Evolutionary conservation across 352 stramenopile genomes (phyloP).

Genomic region (Discostella stelligera): DNA sequence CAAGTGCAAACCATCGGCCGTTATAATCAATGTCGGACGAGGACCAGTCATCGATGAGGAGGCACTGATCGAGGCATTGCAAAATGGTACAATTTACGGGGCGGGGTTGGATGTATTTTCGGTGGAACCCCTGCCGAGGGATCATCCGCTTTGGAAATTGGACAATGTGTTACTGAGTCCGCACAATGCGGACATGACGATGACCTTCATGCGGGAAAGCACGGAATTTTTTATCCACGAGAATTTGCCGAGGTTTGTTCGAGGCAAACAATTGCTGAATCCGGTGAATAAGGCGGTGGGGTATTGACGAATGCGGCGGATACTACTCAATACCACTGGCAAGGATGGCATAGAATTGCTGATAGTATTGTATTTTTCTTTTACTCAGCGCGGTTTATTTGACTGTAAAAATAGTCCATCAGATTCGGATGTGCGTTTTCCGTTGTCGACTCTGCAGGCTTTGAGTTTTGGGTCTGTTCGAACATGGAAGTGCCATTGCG

Average conservation of each 20-base stretch:
- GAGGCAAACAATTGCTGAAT: slow-evolving; percentile 63
- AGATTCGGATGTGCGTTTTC: slow-evolving; percentile 21
- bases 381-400: slow-evolving; percentile 16
- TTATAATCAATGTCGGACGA: slow-evolving; percentile 85
- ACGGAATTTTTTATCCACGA: slow-evolving; percentile 82
- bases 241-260: slow-evolving; percentile 72
- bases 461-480: neutral
- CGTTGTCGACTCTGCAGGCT: neutral
- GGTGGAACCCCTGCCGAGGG: slow-evolving; percentile 77
- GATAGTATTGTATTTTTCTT: neutral
- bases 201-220: slow-evolving; percentile 79
- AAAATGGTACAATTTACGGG: slow-evolving; percentile 69
- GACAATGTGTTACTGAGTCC: slow-evolving; percentile 84
- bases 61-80: slow-evolving; percentile 71
- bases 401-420: slow-evolving; percentile 22
- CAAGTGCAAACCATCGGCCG: slow-evolving; percentile 67
- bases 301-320: slow-evolving; percentile 47
- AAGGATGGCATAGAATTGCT: neutral
- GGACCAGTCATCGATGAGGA: slow-evolving; percentile 84
- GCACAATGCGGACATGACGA: slow-evolving; percentile 85
- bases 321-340: too few relatives aligned
- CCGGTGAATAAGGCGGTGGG: slow-evolving; percentile 61
- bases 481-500: neutral
- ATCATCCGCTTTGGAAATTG: slow-evolving; percentile 80
- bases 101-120: slow-evolving; percentile 84